These are phyloP conservation scores for Saposhnikovia divaricata DNA, from an alignment of 129 eudicot species.

Conservation along the genomic window DNA sequence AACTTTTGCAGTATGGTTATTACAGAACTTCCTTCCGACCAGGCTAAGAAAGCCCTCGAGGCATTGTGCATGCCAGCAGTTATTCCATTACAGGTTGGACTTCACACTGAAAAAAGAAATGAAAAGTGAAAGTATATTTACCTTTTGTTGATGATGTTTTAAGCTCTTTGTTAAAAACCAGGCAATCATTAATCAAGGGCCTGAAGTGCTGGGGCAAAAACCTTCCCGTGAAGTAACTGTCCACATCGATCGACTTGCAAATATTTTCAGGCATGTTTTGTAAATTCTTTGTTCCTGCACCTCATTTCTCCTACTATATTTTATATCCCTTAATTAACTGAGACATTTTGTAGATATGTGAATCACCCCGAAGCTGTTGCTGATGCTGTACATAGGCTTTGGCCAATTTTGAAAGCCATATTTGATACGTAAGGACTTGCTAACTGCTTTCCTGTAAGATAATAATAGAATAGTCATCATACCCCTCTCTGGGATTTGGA, in stretches of 20 bases:
- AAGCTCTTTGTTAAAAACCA: constrained; percentile 34
- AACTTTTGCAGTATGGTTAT: constrained; percentile 76
- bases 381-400: constrained; percentile 91
- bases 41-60: constrained; percentile 93
- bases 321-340: constrained; percentile 1
- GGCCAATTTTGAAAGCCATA: constrained; percentile 96
- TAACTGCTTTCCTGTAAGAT: not conserved
- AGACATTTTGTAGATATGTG: constrained; percentile 59
- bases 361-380: constrained; percentile 99
- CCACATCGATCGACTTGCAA: constrained; percentile 95
- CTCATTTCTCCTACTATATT: constrained; percentile 5
- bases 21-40: constrained; percentile 94
- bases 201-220: constrained; percentile 65
- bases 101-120: constrained; percentile 1
- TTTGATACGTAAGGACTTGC: constrained; percentile 64
- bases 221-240: constrained; percentile 89
- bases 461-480: constrained; percentile 3
- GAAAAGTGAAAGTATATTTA: not conserved
- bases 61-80: constrained; percentile 91
- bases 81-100: constrained; percentile 74
- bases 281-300: not conserved
- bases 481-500: constrained; percentile 13
- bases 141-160: constrained; percentile 12
- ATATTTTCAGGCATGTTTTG: constrained; percentile 67
- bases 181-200: constrained; percentile 92